These are phyloP conservation scores for Lasiosphaeria ovina DNA, from an alignment of 495 filamentous ascomycete genomes.

Conservation along the genomic window DNA sequence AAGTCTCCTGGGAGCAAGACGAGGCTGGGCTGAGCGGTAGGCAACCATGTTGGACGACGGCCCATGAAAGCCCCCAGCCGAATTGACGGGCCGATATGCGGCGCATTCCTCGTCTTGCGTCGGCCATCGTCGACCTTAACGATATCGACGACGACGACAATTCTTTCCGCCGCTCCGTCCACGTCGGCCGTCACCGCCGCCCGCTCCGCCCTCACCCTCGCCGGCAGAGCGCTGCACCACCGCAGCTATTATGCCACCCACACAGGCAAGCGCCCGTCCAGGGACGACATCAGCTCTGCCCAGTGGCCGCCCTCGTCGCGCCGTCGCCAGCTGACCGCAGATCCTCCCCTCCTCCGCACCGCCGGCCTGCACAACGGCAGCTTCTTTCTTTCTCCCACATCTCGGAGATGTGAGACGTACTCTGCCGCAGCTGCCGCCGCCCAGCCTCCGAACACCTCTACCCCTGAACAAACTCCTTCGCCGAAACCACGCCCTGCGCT, in stretches of 20 bases:
- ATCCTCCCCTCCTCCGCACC: constrained; percentile 9
- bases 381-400: constrained; percentile 19
- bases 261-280: constrained; percentile 2
- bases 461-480: neutral
- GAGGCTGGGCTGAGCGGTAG: constrained; percentile 41
- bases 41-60: constrained; percentile 48
- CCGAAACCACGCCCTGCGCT: constrained; percentile 5
- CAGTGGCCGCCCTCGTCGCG: neutral
- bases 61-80: constrained; percentile 53
- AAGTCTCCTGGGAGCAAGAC: constrained; percentile 10
- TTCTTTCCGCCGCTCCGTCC: neutral
- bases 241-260: constrained; percentile 1
- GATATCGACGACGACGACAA: neutral
- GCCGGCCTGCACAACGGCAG: constrained; percentile 14
- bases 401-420: constrained; percentile 15
- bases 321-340: constrained; percentile 10
- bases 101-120: constrained; percentile 44
- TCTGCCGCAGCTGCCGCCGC: constrained; percentile 18
- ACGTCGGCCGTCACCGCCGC: neutral
- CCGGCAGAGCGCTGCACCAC: neutral
- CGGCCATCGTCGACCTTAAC: constrained; percentile 34
- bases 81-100: constrained; percentile 53
- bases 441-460: constrained; percentile 1
- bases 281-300: neutral
- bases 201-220: neutral